phyloP scores from a whole-genome alignment of 768 basidiomycete species.

The Naganishia onofrii region DNA sequence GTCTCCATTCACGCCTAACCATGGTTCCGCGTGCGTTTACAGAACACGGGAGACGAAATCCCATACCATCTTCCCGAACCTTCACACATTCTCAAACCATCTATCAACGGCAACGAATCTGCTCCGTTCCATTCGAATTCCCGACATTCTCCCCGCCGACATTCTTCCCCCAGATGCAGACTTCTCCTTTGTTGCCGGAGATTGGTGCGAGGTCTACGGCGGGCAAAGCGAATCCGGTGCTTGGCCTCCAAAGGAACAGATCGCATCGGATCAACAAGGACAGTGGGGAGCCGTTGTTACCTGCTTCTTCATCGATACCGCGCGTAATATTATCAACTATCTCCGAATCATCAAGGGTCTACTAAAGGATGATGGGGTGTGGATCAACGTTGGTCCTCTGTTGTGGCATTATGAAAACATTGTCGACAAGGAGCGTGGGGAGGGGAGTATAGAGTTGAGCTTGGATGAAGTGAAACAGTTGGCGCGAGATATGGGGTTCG shows the following conservation, averaged over 20 bases:
- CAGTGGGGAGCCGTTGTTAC: constrained; percentile 87
- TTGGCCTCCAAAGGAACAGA: neutral
- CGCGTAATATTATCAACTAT: constrained; percentile 87
- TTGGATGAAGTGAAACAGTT: constrained; percentile 83
- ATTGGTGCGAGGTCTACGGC: constrained; percentile 91
- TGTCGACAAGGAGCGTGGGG: constrained; percentile 58
- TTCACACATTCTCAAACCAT: constrained; percentile 88
- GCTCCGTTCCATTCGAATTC: constrained; percentile 68
- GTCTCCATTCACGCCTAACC: too few species aligned
- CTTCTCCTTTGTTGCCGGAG: constrained; percentile 81
- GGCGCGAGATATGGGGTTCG: constrained; percentile 72
- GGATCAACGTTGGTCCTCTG: constrained; percentile 92
- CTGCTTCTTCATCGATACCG: constrained; percentile 96
- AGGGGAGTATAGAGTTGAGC: constrained; percentile 80
- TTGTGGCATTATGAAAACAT: constrained; percentile 99
- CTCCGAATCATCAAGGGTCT: constrained; percentile 79
- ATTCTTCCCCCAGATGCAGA: constrained; percentile 55
- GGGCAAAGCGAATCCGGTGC: constrained; percentile 27
- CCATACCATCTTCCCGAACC: constrained; percentile 81
- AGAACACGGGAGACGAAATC: constrained; percentile 51
- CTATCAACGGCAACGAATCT: constrained; percentile 60
- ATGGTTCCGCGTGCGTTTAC: neutral
- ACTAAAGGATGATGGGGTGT: constrained; percentile 78
- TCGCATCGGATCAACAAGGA: constrained; percentile 61
- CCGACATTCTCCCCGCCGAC: constrained; percentile 76